Conservation (phyloP, 176 grass and related monocot species). For the Bolboschoenus planiculmis region DNA sequence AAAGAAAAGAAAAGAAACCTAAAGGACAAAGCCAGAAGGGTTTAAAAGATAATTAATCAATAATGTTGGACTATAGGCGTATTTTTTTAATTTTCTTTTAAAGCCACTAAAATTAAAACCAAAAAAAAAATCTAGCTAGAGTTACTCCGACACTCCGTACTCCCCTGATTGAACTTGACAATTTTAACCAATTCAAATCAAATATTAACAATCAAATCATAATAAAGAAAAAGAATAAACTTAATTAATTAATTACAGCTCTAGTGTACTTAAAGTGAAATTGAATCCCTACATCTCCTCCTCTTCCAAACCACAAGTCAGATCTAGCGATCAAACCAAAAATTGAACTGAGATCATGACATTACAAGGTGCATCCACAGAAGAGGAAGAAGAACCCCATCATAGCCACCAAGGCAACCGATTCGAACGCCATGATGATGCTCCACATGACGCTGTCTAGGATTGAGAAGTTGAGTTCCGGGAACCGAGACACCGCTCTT, state of each 20-base stretch:
- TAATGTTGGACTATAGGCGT: neutral
- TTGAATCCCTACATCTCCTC: neutral
- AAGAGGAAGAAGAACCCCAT: constrained; percentile 78
- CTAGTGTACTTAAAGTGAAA: neutral
- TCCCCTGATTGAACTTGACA: neutral
- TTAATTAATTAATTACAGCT: neutral
- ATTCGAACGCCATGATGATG: constrained; percentile 58
- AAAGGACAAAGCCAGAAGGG: neutral
- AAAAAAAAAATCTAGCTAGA: neutral
- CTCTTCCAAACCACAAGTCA: neutral
- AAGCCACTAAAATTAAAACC: neutral
- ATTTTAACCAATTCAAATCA: neutral
- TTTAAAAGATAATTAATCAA: neutral
- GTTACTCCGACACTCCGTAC: too few relatives aligned
- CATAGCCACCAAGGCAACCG: constrained; percentile 65
- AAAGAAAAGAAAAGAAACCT: neutral
- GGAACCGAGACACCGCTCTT: constrained; percentile 31
- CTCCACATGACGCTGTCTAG: constrained; percentile 58
- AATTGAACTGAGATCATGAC: neutral
- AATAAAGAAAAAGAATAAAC: neutral
- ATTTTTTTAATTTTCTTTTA: neutral
- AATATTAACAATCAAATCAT: neutral
- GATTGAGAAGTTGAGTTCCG: constrained; percentile 35
- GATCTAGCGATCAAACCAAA: too few relatives aligned
- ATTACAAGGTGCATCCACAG: constrained; percentile 67